Conservation (phyloP, 192 early-diverging fungal species). For the Oehlia diaphana region DNA sequence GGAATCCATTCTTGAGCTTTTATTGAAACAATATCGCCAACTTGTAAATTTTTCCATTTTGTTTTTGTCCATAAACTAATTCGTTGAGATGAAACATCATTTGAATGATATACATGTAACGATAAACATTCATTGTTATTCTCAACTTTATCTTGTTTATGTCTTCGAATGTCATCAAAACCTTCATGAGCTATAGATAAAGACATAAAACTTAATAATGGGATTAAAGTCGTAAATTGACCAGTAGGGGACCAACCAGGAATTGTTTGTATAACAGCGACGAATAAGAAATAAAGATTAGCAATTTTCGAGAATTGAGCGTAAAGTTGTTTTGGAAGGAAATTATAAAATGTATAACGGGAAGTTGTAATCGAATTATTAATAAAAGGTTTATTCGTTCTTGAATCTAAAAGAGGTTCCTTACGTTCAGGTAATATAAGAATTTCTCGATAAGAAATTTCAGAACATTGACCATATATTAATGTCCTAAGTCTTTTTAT, state of each 20-base stretch:
- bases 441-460: not conserved
- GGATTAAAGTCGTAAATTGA: slow-evolving; percentile 75
- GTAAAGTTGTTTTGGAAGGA: slow-evolving; percentile 63
- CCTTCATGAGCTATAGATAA: slow-evolving; percentile 79
- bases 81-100: slow-evolving; percentile 45
- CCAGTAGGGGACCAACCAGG: slow-evolving; percentile 77
- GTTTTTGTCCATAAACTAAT: slow-evolving; percentile 44
- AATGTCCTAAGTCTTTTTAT: not conserved
- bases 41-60: slow-evolving; percentile 64
- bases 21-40: slow-evolving; percentile 78
- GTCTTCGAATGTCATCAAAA: slow-evolving; percentile 70
- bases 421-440: slow-evolving; percentile 27
- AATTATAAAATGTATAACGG: slow-evolving; percentile 58
- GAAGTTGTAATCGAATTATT: slow-evolving; percentile 63
- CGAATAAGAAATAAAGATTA: slow-evolving; percentile 69
- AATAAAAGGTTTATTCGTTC: slow-evolving; percentile 49
- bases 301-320: slow-evolving; percentile 71
- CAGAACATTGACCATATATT: not conserved
- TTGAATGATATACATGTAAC: slow-evolving; percentile 61
- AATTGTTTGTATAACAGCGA: slow-evolving; percentile 57
- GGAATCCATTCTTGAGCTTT: slow-evolving; percentile 79
- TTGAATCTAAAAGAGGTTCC: slow-evolving; percentile 41
- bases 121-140: slow-evolving; percentile 57
- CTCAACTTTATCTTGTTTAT: slow-evolving; percentile 63
- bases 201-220: slow-evolving; percentile 69